Percentiles rank a stretch among this genome's conserved stretches.
Evolutionary conservation across 2,329 filamentous ascomycete species (phyloP).

Genomic region (Pseudocercospora musae): DNA sequence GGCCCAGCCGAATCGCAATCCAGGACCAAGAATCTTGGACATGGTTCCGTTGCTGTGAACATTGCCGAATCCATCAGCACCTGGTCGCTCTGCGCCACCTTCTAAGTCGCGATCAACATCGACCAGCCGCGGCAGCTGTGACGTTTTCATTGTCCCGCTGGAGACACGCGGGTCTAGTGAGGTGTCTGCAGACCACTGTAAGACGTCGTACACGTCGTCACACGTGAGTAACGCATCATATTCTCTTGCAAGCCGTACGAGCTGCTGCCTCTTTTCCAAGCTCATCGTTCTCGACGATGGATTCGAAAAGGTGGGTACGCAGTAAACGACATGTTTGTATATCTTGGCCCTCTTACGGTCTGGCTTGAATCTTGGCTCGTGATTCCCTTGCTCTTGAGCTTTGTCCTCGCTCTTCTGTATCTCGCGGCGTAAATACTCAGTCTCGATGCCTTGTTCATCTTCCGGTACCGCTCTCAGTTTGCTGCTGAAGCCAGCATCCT

Average conservation of each 20-base stretch:
- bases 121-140: conserved; percentile 65
- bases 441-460: conserved; percentile 72
- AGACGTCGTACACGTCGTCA: conserved; percentile 92
- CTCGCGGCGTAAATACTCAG: conserved; percentile 56
- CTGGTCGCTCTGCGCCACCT: conserved; percentile 48
- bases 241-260: conserved; percentile 73
- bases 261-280: conserved; percentile 59
- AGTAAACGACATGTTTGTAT: conserved; percentile 82
- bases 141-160: conserved; percentile 30
- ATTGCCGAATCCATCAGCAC: conserved; percentile 68
- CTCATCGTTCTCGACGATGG: conserved; percentile 83
- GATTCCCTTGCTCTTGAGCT: conserved; percentile 20
- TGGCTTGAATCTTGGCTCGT: conserved; percentile 47
- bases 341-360: conserved; percentile 64
- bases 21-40: conserved; percentile 70
- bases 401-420: conserved; percentile 51
- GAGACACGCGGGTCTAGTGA: conserved; percentile 4
- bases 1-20: conserved; percentile 74
- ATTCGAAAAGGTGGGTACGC: conserved; percentile 84
- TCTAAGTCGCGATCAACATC: conserved; percentile 72
- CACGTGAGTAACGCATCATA: conserved; percentile 78
- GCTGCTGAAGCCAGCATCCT: conserved; percentile 70
- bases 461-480: conserved; percentile 69
- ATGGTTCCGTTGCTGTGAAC: conserved; percentile 84
- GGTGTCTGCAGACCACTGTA: conserved; percentile 66